A percentile compares a stretch with the other conserved stretches of the same genome.
Evolutionary conservation across 1,284 basidiomycete species (phyloP).

Genomic region (Fistulinella cinereoalba): DNA sequence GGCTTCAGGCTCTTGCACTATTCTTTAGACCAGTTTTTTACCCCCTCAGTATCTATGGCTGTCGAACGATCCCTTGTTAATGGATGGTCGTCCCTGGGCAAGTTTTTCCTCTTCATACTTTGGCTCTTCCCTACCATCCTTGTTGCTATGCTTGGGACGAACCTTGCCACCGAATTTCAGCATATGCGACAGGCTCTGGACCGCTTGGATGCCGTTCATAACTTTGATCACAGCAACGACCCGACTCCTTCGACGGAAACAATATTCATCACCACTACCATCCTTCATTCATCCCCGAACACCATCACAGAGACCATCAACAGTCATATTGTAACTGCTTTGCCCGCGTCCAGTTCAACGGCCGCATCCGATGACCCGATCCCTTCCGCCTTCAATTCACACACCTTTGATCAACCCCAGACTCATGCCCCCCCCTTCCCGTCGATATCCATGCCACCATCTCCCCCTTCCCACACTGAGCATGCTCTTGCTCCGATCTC

Average conservation of each 20-base stretch:
- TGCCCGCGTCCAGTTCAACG: constrained; percentile 7
- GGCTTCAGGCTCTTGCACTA: constrained; percentile 50
- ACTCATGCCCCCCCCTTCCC: constrained; percentile 7
- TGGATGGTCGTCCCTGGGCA: constrained; percentile 28
- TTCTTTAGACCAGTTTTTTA: constrained; percentile 54
- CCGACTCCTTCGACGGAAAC: constrained; percentile 20
- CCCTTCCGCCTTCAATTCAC: constrained; percentile 4
- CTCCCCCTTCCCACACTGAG: constrained; percentile 13
- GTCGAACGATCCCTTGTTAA: constrained; percentile 29
- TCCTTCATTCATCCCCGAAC: constrained; percentile 17
- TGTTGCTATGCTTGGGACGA: constrained; percentile 35
- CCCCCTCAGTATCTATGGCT: constrained; percentile 47
- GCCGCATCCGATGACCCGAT: constrained; percentile 4
- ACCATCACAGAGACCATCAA: neutral
- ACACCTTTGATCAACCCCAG: constrained; percentile 8
- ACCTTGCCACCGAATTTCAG: constrained; percentile 37
- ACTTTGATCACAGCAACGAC: constrained; percentile 21
- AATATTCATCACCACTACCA: constrained; percentile 35
- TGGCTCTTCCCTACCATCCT: constrained; percentile 28
- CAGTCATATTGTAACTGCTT: constrained; percentile 5
- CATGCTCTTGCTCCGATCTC: constrained; percentile 15
- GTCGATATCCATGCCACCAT: constrained; percentile 15
- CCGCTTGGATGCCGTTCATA: constrained; percentile 22
- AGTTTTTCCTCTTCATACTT: constrained; percentile 31
- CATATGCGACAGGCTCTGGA: constrained; percentile 38